Evolutionary conservation across 495 filamentous ascomycete genomes (phyloP), one percentile per base, ranked within the genome.

Genomic region (Penicillium steckii): DNA sequence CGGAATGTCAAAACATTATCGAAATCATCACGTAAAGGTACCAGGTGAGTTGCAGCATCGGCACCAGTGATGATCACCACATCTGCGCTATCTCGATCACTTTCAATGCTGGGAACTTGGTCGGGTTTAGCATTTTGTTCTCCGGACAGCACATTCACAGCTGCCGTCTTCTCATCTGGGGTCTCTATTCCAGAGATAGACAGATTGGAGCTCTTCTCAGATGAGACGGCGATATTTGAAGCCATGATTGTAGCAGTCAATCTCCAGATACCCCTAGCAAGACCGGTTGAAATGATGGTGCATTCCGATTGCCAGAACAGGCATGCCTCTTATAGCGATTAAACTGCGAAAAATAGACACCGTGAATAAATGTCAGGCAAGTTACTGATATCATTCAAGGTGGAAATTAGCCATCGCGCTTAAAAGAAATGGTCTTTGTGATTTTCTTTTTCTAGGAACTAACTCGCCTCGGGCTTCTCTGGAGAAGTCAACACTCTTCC

Each of bases 1-100:
- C 77, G 70, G 51, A 80, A 77, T 19, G 70, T 80, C 44, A 79
- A 53, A 9, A 74, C 61, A 4, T 57, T 65, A 15, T 79, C 70
- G 30, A 54, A 52, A 50, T 80, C 77, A 55, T 80, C 76, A 25
- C 77, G 64, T 35, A 72, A n/a, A 1, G 77, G 66, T 12, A 79
- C 57, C 33, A 80, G 57, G 38, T 70, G 64, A 24, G 21, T 10
- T 5, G 61, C 61, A 13, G 59, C 72, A 58, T 64, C 65, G 13
- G 59, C 56, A 51, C 62, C 66, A 17, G 56, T 67, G 53, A 65
- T 47, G 37, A 72, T 65, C 10, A 69, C 45, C 0, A 46, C 52
- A 41, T 68, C 52, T 12, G 53, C 55, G 13, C 51, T 53, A 5
- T 44, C 22, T 18, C 41, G 24, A 2, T 64, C 51, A 21, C 44